phyloP scores from a whole-genome alignment of 2,329 filamentous ascomycete genomes.

The Cytospora mali region DNA sequence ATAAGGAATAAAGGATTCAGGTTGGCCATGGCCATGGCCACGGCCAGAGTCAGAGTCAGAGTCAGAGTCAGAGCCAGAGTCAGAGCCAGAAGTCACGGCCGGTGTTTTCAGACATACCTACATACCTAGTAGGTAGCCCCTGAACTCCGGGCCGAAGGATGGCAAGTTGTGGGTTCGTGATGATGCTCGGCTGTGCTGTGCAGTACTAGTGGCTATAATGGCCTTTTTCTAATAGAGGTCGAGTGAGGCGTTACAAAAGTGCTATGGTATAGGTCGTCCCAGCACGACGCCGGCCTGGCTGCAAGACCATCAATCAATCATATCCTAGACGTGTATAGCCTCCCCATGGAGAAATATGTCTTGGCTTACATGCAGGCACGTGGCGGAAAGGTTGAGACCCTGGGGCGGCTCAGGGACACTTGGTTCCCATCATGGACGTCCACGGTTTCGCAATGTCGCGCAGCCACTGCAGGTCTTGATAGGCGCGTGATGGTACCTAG shows the following conservation, averaged over 20 bases:
- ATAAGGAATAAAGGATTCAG: background rate
- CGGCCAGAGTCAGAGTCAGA: background rate
- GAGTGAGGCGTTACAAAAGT: too few species aligned
- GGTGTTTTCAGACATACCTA: too few species aligned
- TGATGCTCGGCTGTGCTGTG: too few species aligned
- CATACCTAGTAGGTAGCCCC: too few species aligned
- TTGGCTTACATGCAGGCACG: background rate
- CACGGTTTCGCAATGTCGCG: background rate
- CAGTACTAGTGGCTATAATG: too few species aligned
- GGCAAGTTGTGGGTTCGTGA: background rate
- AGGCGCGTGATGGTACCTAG: background rate
- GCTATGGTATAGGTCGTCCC: too few species aligned
- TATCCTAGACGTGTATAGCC: too few species aligned
- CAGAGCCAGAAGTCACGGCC: too few species aligned
- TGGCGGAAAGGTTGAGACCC: background rate
- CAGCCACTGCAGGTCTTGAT: background rate
- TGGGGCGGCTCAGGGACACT: background rate
- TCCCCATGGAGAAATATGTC: background rate
- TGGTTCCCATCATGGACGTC: too few species aligned
- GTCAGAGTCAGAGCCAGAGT: background rate
- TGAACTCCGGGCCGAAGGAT: conserved; percentile 13
- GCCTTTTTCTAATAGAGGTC: too few species aligned
- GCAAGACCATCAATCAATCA: too few species aligned
- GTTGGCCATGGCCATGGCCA: background rate
- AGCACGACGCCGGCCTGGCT: too few species aligned